Evolutionary conservation across 2,329 filamentous ascomycete genomes (phyloP).

Genomic region (Xylariomycetidae sp.): DNA sequence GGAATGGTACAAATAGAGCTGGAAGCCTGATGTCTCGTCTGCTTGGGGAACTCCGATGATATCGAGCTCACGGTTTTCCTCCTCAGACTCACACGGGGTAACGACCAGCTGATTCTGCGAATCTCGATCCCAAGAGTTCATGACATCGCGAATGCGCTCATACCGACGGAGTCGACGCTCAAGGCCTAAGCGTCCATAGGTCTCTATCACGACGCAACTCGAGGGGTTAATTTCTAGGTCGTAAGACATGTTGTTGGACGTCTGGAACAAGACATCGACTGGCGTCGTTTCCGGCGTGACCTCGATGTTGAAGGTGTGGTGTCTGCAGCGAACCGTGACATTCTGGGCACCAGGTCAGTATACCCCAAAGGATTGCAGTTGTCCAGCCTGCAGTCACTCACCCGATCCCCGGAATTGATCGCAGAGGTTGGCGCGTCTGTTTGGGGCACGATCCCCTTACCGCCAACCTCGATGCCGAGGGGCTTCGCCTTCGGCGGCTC

Average conservation of each 20-base stretch:
- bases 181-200: conserved; percentile 67
- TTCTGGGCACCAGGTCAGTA: conserved; percentile 38
- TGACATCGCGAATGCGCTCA: conserved; percentile 76
- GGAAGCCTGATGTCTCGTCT: conserved; percentile 53
- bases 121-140: conserved; percentile 90
- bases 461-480: conserved; percentile 35
- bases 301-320: conserved; percentile 63
- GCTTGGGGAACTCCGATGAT: conserved; percentile 53
- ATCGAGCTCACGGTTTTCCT: conserved; percentile 57
- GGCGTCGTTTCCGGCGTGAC: conserved; percentile 70
- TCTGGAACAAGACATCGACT: conserved; percentile 64
- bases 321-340: conserved; percentile 67
- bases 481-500: conserved; percentile 20
- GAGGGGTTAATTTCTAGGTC: conserved; percentile 51
- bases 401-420: conserved; percentile 71
- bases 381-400: no score
- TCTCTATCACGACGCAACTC: conserved; percentile 69
- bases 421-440: conserved; percentile 76
- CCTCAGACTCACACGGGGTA: conserved; percentile 48
- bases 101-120: conserved; percentile 69
- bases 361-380: conserved; percentile 1
- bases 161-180: conserved; percentile 80
- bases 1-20: conserved; percentile 72
- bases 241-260: conserved; percentile 57
- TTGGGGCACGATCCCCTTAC: conserved; percentile 40